phyloP scores from a whole-genome alignment of 108 stramenopile species.

The Nitzschia sp. region DNA sequence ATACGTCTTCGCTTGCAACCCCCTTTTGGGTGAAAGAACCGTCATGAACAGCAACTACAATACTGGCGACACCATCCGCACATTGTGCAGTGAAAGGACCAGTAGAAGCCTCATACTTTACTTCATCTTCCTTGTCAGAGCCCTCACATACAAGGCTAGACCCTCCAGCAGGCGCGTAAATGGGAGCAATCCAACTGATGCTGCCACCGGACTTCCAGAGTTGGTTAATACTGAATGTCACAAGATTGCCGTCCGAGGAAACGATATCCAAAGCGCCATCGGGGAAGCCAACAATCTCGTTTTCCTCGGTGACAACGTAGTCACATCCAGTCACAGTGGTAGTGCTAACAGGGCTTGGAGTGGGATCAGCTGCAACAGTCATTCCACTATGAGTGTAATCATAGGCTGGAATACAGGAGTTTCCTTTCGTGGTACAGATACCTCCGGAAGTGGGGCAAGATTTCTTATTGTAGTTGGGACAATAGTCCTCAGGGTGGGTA shows the following conservation, averaged over 20 bases:
- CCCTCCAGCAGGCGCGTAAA: neutral
- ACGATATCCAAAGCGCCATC: too few species aligned
- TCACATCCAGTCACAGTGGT: neutral
- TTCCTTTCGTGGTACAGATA: neutral
- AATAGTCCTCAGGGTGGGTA: neutral
- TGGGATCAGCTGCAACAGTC: too few species aligned
- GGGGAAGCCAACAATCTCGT: too few species aligned
- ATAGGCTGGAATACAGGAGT: neutral
- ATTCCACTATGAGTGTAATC: neutral
- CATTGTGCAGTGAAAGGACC: neutral
- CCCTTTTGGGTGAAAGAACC: neutral
- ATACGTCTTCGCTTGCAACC: too few species aligned
- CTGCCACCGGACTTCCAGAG: neutral
- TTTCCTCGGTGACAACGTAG: too few species aligned
- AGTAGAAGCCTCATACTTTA: neutral
- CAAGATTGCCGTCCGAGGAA: neutral
- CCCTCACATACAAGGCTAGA: neutral
- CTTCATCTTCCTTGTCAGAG: too few species aligned
- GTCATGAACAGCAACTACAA: neutral
- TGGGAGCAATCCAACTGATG: neutral
- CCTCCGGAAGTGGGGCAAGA: neutral
- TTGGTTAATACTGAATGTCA: neutral
- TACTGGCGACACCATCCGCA: neutral
- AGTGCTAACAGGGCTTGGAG: neutral
- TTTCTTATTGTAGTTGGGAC: neutral